Percentiles rank a stretch among this genome's conserved stretches.
Evolutionary conservation across 805 yeast genomes (phyloP).

Genomic region (Kregervanrija pseudodelftensis): DNA sequence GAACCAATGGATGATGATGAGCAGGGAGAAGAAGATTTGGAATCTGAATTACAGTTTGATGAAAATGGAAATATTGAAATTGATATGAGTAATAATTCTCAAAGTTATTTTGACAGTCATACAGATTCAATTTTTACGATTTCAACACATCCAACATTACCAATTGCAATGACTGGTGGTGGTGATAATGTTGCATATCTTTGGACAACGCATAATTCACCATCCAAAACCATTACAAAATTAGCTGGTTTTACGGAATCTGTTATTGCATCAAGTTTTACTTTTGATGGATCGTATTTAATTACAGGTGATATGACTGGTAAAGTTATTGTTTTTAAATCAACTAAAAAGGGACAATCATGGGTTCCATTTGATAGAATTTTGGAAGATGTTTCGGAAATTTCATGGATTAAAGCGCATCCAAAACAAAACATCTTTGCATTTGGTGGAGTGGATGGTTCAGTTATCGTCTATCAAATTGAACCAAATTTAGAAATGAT

Average conservation of each 20-base stretch:
- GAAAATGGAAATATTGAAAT: constrained; percentile 59
- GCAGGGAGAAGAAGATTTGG: constrained; percentile 34
- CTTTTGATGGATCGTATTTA: constrained; percentile 71
- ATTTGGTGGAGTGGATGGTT: constrained; percentile 87
- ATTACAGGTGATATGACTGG: constrained; percentile 97
- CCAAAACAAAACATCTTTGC: constrained; percentile 76
- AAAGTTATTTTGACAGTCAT: constrained; percentile 84
- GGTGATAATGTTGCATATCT: constrained; percentile 85
- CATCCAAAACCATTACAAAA: constrained; percentile 73
- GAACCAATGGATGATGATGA: constrained; percentile 24
- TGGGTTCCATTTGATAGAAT: constrained; percentile 46
- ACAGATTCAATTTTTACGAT: constrained; percentile 79
- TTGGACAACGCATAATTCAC: constrained; percentile 88
- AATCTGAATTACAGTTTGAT: constrained; percentile 22
- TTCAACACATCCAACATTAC: constrained; percentile 78
- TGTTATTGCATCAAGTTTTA: constrained; percentile 77
- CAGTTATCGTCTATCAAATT: constrained; percentile 87
- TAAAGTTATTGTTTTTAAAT: constrained; percentile 62
- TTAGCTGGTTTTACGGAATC: constrained; percentile 82
- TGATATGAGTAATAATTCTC: constrained; percentile 85
- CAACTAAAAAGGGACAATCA: constrained; percentile 70
- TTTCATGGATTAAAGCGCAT: constrained; percentile 76
- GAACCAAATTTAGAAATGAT: constrained; percentile 58
- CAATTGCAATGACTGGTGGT: constrained; percentile 87
- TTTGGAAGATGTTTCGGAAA: constrained; percentile 84